These are phyloP conservation scores for Leccinum olivaceopallidum DNA, from an alignment of 768 basidiomycete genomes.

Conservation along the genomic window DNA sequence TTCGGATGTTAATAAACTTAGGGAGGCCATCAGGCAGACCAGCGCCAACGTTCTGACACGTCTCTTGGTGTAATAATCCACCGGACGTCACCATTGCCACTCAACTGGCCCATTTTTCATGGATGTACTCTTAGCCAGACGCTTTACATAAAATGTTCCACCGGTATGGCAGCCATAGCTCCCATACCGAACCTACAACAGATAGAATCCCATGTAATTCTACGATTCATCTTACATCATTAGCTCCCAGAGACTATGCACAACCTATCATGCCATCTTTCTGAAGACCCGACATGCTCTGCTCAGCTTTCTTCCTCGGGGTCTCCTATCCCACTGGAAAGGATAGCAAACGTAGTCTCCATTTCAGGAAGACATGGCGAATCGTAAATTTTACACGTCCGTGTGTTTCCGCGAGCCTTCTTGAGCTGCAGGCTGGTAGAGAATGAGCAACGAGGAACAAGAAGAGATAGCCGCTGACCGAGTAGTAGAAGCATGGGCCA, in stretches of 20 bases:
- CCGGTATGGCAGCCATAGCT: background rate
- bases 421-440: slow-evolving; percentile 75
- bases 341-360: slow-evolving; percentile 94
- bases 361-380: slow-evolving; percentile 97
- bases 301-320: slow-evolving; percentile 80
- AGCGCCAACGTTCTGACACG: slow-evolving; percentile 89
- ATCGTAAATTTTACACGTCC: slow-evolving; percentile 97
- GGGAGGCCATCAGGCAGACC: slow-evolving; percentile 75
- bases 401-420: slow-evolving; percentile 89
- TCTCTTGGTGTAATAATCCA: slow-evolving; percentile 58
- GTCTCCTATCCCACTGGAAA: slow-evolving; percentile 88
- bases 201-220: slow-evolving; percentile 10
- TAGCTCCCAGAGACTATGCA: background rate
- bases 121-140: slow-evolving; percentile 2
- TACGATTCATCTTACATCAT: slow-evolving; percentile 8
- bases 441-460: slow-evolving; percentile 8
- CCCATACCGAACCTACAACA: slow-evolving; percentile 13
- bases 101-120: slow-evolving; percentile 47
- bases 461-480: slow-evolving; percentile 49
- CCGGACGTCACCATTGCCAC: slow-evolving; percentile 33
- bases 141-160: background rate
- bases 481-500: slow-evolving; percentile 98
- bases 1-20: slow-evolving; percentile 74
- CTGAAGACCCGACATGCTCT: slow-evolving; percentile 13
- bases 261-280: slow-evolving; percentile 1